Conservation (phyloP, 257 asterid species). For the Nyctanthes arbortristis region DNA sequence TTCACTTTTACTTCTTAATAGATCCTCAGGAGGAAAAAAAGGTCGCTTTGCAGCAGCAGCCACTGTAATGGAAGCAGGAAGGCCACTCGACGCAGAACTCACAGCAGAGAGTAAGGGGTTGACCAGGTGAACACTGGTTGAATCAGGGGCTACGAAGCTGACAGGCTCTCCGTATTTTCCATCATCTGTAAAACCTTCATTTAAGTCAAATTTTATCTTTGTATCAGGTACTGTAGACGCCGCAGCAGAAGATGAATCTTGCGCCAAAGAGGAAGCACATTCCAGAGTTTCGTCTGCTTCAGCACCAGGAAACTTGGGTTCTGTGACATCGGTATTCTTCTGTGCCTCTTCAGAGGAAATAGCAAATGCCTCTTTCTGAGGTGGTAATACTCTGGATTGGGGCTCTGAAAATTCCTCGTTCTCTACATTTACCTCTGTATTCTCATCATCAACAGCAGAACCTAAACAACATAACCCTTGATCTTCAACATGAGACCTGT, state of each 20-base stretch:
- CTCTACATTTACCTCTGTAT: constrained; percentile 30
- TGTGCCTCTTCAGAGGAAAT: constrained; percentile 20
- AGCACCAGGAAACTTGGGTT: constrained; percentile 20
- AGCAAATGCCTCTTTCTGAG: constrained; percentile 21
- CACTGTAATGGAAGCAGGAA: constrained; percentile 41
- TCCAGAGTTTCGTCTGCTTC: constrained; percentile 24
- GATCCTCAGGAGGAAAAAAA: constrained; percentile 49
- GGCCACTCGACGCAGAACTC: constrained; percentile 28
- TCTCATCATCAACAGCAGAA: constrained; percentile 25
- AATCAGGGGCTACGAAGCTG: constrained; percentile 20
- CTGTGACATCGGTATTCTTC: constrained; percentile 30
- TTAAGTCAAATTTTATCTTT: constrained; percentile 46
- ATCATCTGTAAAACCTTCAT: constrained; percentile 50
- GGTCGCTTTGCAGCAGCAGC: constrained; percentile 51
- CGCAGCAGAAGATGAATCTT: constrained; percentile 25
- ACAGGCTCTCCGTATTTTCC: constrained; percentile 36
- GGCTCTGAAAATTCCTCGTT: constrained; percentile 23
- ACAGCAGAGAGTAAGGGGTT: constrained; percentile 40
- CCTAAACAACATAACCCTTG: constrained; percentile 20
- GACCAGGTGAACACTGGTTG: constrained; percentile 33
- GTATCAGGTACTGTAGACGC: constrained; percentile 23
- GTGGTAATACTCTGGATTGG: constrained; percentile 12
- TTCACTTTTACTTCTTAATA: constrained; percentile 46
- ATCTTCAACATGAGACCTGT: constrained; percentile 27
- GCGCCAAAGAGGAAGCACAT: constrained; percentile 6